Evolutionary conservation across 1,139 yeast genomes (phyloP).

Genomic region (Candida pseudocylindracea): DNA sequence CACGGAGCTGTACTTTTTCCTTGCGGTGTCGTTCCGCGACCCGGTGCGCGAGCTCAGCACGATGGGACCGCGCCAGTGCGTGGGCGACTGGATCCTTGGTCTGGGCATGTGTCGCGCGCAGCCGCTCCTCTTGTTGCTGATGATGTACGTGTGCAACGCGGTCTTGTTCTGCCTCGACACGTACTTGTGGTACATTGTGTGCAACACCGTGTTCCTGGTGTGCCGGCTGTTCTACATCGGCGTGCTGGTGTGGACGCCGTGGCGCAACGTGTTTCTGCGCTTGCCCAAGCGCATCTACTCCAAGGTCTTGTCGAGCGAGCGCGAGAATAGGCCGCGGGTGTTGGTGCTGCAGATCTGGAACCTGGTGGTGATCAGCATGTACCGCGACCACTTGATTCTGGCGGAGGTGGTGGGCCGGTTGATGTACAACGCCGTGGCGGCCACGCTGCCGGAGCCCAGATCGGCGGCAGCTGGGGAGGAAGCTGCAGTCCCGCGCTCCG

Average conservation of each 20-base stretch:
- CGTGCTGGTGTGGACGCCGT: conserved; percentile 32
- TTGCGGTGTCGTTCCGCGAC: conserved; percentile 23
- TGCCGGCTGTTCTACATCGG: conserved; percentile 25
- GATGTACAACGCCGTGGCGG: conserved; percentile 10
- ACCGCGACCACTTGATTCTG: conserved; percentile 28
- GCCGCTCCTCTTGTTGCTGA: conserved; percentile 13
- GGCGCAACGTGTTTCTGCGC: conserved; percentile 29
- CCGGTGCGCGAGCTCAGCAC: conserved; percentile 23
- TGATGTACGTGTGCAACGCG: conserved; percentile 18
- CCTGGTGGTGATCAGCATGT: conserved; percentile 30
- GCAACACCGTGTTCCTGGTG: conserved; percentile 28
- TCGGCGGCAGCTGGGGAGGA: too few species aligned
- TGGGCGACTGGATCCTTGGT: conserved; percentile 22
- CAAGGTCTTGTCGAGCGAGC: conserved; percentile 8
- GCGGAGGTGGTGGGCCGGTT: conserved; percentile 25
- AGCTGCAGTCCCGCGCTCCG: too few species aligned
- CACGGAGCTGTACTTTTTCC: conserved; percentile 25
- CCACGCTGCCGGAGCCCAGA: too few species aligned
- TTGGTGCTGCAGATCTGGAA: conserved; percentile 29
- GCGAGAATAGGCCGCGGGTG: not conserved
- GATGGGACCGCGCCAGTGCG: conserved; percentile 17
- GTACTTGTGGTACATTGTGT: conserved; percentile 30
- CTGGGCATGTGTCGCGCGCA: conserved; percentile 15
- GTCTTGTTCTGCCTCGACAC: conserved; percentile 29
- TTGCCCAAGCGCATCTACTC: conserved; percentile 26